A percentile compares a stretch with the other conserved stretches of the same genome.
Evolutionary conservation across 23 red algal species (phyloP).

Genomic region (Gracilaria vermiculophylla): DNA sequence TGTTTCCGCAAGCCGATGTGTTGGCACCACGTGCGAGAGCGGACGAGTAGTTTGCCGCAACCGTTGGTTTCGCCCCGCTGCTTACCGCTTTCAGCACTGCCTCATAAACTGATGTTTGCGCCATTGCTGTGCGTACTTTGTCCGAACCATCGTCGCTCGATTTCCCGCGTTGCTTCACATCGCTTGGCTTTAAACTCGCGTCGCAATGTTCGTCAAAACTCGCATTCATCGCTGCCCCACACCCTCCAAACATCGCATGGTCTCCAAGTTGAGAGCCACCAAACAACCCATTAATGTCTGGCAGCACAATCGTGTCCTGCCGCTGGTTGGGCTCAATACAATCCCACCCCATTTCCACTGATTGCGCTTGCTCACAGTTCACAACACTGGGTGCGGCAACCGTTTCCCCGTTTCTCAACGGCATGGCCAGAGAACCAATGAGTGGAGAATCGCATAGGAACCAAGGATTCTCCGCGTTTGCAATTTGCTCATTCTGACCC

Average conservation of each 20-base stretch:
- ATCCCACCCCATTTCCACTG: background rate
- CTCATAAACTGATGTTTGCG: background rate
- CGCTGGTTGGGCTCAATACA: background rate
- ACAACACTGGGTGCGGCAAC: background rate
- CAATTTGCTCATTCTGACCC: background rate
- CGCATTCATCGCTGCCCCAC: background rate
- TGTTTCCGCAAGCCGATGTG: background rate
- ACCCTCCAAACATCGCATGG: background rate
- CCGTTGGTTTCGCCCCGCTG: background rate
- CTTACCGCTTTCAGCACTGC: background rate
- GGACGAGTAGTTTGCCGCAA: background rate
- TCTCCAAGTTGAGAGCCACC: background rate
- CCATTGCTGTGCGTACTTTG: background rate
- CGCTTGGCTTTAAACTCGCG: background rate
- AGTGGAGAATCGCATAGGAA: background rate
- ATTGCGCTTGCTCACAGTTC: background rate
- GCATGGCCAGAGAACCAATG: background rate
- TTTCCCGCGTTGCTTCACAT: background rate
- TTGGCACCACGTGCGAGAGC: background rate
- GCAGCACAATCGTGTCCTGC: background rate
- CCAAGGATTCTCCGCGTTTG: background rate
- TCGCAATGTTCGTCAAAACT: no score
- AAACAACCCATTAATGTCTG: background rate
- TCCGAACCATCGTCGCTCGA: background rate
- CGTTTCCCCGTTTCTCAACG: background rate